Evolutionary conservation across 352 stramenopile genomes (phyloP), one percentile per base, ranked within the genome.

Genomic region (Elongisporangium undulatum): DNA sequence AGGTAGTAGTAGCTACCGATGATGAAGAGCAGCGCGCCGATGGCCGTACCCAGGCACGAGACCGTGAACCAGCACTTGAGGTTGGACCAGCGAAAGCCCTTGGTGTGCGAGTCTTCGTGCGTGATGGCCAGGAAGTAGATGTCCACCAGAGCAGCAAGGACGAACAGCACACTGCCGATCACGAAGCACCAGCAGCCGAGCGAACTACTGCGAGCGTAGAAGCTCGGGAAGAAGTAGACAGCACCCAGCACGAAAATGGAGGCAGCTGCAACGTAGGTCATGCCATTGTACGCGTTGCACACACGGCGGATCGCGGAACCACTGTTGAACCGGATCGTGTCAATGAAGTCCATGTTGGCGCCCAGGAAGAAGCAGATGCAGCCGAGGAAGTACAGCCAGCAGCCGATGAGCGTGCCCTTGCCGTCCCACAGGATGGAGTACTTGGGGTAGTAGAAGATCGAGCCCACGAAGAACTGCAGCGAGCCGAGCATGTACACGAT

Each of bases 1-100:
- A 94, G 79, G 74, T 92, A 94, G 75, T 77, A 94, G 67, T 73
- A 92, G 64, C 77, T 89, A 39, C 85, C 85, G 45, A 91, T 62
- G 58, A 89, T 90, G 71, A 94, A 94, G 21, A 85, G 67, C 34
- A 90, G 49, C 9, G 80, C 80, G 23, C 85, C 85, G 51, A 80
- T 54, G 56, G 90, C 86, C 63, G 77, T 89, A 57, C 77, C 75
- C 21, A 82, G 51, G 2, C 73, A 70, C 0, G 75, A 69, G 34
- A 80, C 49, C 16, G 70, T 75, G 58, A 65, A 74, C 79, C 79
- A 92, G 69, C 71, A 82, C 1, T 61, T 51, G 16, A 83, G 67
- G 65, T 90, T 89, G 58, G 72, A 67, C 45, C 88, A 63, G 56
- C 75, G 69, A 51, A 89, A 71, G 53, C 77, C 74, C n/a, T 48